A percentile compares a stretch with the other conserved stretches of the same genome.
These are phyloP conservation scores for Lichtheimia corymbifera DNA, from an alignment of 371 early-diverging fungal species.

Conservation along the genomic window DNA sequence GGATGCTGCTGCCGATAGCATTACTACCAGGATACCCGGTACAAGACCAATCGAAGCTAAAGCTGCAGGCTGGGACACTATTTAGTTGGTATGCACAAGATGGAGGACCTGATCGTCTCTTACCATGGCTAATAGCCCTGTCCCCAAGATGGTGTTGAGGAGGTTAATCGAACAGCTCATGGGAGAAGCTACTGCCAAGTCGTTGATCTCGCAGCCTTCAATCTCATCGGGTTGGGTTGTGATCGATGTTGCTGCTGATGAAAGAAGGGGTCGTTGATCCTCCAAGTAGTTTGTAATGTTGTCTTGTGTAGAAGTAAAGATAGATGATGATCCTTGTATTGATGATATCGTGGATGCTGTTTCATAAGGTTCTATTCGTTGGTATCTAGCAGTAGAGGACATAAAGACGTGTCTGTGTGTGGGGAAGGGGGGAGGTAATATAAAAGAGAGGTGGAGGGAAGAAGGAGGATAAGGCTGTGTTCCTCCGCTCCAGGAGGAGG, in stretches of 20 bases:
- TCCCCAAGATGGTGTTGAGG: conserved; percentile 92
- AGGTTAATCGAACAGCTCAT: conserved; percentile 70
- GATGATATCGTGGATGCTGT: conserved; percentile 33
- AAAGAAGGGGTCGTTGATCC: conserved; percentile 27
- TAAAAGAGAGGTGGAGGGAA: conserved; percentile 3
- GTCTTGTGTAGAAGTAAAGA: conserved; percentile 10
- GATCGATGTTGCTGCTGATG: conserved; percentile 16
- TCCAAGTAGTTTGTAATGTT: conserved; percentile 15
- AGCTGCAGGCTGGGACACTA: conserved; percentile 68
- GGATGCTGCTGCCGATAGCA: conserved; percentile 76
- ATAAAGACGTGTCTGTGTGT: not conserved
- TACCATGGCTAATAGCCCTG: conserved; percentile 98
- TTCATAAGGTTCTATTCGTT: conserved; percentile 27
- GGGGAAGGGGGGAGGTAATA: not conserved
- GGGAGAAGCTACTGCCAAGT: conserved; percentile 28
- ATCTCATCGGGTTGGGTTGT: not conserved
- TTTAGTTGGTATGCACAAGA: not conserved
- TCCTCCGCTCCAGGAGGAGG: too few species aligned
- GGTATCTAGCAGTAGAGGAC: conserved; percentile 26
- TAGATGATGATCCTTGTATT: conserved; percentile 23
- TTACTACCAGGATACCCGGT: conserved; percentile 78
- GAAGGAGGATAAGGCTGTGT: not conserved
- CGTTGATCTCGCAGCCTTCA: not conserved
- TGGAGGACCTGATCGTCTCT: not conserved
- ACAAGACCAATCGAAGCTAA: conserved; percentile 85